These are phyloP conservation scores for Alternaria gansuensis DNA, from an alignment of 2,329 filamentous ascomycete genomes.

Conservation along the genomic window DNA sequence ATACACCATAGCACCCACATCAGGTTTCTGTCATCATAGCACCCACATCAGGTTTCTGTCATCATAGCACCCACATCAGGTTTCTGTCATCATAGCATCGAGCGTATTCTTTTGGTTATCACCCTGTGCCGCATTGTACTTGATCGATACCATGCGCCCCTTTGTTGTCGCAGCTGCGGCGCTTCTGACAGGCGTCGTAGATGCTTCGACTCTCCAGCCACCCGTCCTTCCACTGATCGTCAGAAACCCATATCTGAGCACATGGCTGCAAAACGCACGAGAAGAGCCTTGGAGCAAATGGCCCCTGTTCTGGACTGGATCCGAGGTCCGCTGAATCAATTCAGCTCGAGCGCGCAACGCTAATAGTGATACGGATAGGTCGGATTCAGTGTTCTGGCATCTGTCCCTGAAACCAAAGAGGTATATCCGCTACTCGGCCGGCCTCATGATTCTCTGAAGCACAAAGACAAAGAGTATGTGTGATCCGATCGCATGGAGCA, in stretches of 20 bases:
- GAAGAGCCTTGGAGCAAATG: slow-evolving; percentile 81
- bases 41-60: no score
- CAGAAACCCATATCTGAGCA: slow-evolving; percentile 61
- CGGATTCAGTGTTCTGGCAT: slow-evolving; percentile 70
- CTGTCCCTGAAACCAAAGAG: slow-evolving; percentile 65
- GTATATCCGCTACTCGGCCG: slow-evolving; percentile 72
- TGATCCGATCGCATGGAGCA: background rate
- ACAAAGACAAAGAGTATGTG: slow-evolving; percentile 53
- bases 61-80: slow-evolving; percentile 4
- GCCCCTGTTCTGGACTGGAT: slow-evolving; percentile 85
- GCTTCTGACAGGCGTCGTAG: slow-evolving; percentile 55
- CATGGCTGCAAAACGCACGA: slow-evolving; percentile 71
- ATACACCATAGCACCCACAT: slow-evolving; percentile 1
- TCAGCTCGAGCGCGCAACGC: slow-evolving; percentile 3
- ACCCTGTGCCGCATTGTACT: background rate
- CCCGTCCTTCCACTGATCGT: slow-evolving; percentile 62
- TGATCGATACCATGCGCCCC: slow-evolving; percentile 40
- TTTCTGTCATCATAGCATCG: background rate
- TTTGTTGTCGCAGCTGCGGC: slow-evolving; percentile 34
- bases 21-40: no score
- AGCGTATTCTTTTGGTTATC: slow-evolving; percentile 9
- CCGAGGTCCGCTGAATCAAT: slow-evolving; percentile 58
- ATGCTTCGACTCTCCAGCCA: slow-evolving; percentile 65
- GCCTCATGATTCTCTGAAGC: slow-evolving; percentile 68
- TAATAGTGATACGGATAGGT: slow-evolving; percentile 53